A percentile compares a stretch with the other conserved stretches of the same genome.
phyloP scores from a whole-genome alignment of 208 protist species.

The Tritrichomonas musculus region DNA sequence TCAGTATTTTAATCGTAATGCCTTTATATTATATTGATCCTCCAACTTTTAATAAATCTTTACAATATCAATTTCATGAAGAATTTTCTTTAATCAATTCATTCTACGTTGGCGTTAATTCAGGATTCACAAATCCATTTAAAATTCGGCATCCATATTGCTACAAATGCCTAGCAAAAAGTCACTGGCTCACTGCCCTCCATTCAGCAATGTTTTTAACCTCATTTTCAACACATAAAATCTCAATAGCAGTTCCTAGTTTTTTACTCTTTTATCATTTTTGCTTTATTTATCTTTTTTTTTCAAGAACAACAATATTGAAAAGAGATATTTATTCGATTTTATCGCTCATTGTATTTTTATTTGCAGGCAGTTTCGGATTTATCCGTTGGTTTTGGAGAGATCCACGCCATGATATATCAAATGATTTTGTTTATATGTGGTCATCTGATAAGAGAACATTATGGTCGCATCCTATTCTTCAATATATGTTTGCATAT shows the following conservation, averaged over 20 bases:
- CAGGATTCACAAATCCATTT: background rate
- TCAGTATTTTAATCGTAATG: background rate
- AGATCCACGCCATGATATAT: background rate
- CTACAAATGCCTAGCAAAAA: background rate
- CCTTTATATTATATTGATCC: background rate
- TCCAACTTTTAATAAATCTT: background rate
- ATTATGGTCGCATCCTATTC: background rate
- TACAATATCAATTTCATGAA: background rate
- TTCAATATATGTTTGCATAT: background rate
- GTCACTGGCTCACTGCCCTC: background rate
- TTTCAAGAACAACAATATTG: too few relatives aligned
- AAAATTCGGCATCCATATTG: background rate
- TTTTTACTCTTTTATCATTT: background rate
- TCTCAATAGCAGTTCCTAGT: background rate
- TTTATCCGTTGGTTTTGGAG: background rate
- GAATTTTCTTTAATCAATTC: background rate
- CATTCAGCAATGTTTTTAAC: background rate
- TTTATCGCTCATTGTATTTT: background rate
- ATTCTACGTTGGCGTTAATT: background rate
- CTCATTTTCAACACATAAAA: background rate
- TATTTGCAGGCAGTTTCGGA: background rate
- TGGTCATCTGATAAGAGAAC: background rate
- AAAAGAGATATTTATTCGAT: background rate
- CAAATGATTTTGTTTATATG: background rate
- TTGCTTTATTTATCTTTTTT: background rate